Evolutionary conservation across 179 eudicot species (phyloP).

Genomic region (Amaranthus tricolor): DNA sequence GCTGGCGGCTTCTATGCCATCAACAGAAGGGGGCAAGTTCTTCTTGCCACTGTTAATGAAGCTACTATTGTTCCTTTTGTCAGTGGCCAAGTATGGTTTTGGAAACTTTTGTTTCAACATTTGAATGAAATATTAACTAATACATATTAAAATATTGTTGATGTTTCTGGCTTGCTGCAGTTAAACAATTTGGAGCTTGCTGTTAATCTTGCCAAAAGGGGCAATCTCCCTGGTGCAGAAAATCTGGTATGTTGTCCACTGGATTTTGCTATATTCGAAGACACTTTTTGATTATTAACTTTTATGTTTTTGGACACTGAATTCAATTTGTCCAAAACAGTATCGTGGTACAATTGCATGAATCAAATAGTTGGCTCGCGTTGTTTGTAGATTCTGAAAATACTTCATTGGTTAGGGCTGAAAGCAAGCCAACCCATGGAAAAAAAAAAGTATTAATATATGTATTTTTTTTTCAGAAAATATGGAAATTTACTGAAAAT

Average conservation of each 20-base stretch:
- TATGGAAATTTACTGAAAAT: too few relatives aligned
- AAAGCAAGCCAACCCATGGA: too few relatives aligned
- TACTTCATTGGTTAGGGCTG: too few relatives aligned
- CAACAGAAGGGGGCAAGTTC: conserved; percentile 87
- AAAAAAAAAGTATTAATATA: too few relatives aligned
- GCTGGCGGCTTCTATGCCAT: conserved; percentile 91
- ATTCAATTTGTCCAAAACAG: too few relatives aligned
- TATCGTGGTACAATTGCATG: too few relatives aligned
- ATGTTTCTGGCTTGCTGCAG: conserved; percentile 41
- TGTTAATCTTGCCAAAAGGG: conserved; percentile 94
- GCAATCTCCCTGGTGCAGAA: conserved; percentile 98
- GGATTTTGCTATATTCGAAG: too few relatives aligned
- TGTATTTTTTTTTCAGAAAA: too few relatives aligned
- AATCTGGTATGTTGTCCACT: conserved; percentile 56
- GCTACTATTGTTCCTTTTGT: conserved; percentile 85
- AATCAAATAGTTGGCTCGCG: too few relatives aligned
- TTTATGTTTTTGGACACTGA: too few relatives aligned
- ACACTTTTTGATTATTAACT: too few relatives aligned
- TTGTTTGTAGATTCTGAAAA: too few relatives aligned
- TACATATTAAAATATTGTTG: neutral
- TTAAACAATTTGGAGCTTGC: conserved; percentile 95
- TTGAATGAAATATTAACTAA: neutral
- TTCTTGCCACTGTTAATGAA: conserved; percentile 94
- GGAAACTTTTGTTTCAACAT: neutral
- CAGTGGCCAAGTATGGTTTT: conserved; percentile 74